phyloP scores from a whole-genome alignment of 2,329 filamentous ascomycete species.

The Calonectria pauciramosa region DNA sequence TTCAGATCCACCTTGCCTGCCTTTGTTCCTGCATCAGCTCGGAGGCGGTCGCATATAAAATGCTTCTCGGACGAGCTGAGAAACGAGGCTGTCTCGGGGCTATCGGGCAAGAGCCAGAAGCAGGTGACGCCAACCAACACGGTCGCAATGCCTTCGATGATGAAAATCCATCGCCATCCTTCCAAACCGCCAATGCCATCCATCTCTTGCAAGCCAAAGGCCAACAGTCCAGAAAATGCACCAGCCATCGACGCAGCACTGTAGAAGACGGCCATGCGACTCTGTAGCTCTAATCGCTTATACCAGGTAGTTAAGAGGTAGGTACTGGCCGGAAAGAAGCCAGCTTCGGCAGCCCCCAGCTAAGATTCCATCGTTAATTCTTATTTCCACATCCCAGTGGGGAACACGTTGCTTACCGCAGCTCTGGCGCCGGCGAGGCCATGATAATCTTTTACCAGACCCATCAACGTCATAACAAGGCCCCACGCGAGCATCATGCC shows the following conservation, averaged over 20 bases:
- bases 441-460: constrained; percentile 61
- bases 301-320: constrained; percentile 16
- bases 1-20: background rate
- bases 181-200: constrained; percentile 8
- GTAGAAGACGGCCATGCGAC: constrained; percentile 15
- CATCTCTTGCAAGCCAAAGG: constrained; percentile 15
- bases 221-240: constrained; percentile 19
- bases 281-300: constrained; percentile 10
- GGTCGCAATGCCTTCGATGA: constrained; percentile 22
- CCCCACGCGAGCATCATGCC: constrained; percentile 68
- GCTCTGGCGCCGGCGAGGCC: constrained; percentile 51
- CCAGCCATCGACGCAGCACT: constrained; percentile 18
- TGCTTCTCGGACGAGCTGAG: background rate
- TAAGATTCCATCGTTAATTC: background rate
- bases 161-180: constrained; percentile 28
- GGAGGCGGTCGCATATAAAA: background rate
- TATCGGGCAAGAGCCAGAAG: background rate
- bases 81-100: constrained; percentile 9
- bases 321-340: constrained; percentile 19
- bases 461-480: constrained; percentile 60
- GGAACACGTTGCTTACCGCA: background rate
- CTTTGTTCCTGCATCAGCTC: background rate
- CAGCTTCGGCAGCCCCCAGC: constrained; percentile 9
- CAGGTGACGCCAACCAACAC: background rate
- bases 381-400: too few relatives aligned